Conservation (phyloP, 805 yeast species). For the Clavispora santaluciae region DNA sequence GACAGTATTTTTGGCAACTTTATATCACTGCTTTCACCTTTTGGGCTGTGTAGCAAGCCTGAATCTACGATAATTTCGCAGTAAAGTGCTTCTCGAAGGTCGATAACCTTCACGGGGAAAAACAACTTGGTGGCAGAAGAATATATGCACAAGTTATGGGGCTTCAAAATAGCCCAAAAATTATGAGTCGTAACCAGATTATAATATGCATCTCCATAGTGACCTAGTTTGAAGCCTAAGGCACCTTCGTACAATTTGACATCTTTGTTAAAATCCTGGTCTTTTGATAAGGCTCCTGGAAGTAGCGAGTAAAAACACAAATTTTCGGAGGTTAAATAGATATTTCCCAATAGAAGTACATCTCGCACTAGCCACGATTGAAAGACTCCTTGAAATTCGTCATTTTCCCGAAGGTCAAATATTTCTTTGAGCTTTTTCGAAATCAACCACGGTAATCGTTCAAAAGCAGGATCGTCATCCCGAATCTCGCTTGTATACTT, state of each 20-base stretch:
- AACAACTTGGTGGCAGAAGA: conserved; percentile 72
- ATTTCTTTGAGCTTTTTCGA: conserved; percentile 33
- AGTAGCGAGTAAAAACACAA: conserved; percentile 74
- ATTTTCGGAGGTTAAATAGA: conserved; percentile 62
- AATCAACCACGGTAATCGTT: conserved; percentile 20
- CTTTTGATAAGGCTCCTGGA: conserved; percentile 36
- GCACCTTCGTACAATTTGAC: conserved; percentile 30
- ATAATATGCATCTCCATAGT: conserved; percentile 35
- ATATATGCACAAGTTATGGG: conserved; percentile 64
- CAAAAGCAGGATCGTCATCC: conserved; percentile 5
- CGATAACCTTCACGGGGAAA: conserved; percentile 75
- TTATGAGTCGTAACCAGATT: conserved; percentile 40
- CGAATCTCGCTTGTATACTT: conserved; percentile 8
- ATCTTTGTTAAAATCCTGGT: conserved; percentile 11
- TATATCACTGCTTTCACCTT: not conserved
- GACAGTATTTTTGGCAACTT: not conserved
- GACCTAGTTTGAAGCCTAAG: conserved; percentile 34
- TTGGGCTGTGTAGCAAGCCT: not conserved
- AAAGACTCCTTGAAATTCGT: conserved; percentile 54
- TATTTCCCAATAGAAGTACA: conserved; percentile 80
- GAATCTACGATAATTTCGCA: conserved; percentile 43
- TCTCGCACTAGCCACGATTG: conserved; percentile 79
- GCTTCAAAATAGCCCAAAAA: conserved; percentile 77
- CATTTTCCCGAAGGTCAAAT: conserved; percentile 47
- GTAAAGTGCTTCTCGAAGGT: conserved; percentile 56